These are phyloP conservation scores for Mesembryanthemum crystallinum DNA, from an alignment of 148 eudicot genomes.

Conservation along the genomic window DNA sequence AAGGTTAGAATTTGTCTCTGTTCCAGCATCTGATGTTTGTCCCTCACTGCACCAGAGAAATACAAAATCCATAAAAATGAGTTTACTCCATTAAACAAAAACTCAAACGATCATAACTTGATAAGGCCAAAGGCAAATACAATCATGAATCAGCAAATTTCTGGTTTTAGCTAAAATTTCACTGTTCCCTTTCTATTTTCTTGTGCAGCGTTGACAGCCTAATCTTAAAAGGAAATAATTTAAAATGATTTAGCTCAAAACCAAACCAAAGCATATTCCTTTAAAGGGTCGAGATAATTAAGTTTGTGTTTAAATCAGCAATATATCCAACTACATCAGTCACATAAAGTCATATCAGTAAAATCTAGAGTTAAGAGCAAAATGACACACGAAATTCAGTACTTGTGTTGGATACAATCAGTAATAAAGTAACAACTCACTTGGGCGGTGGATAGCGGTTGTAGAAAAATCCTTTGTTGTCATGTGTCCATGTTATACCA, in stretches of 20 bases:
- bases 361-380: background rate
- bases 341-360: background rate
- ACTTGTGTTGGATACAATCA: background rate
- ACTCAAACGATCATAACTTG: background rate
- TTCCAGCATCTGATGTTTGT: constrained; percentile 79
- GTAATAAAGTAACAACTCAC: constrained; percentile 40
- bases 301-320: background rate
- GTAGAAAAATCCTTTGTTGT: constrained; percentile 87
- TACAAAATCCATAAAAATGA: background rate
- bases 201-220: background rate
- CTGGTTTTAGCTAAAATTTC: background rate
- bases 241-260: background rate
- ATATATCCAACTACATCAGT: background rate
- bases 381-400: background rate
- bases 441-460: constrained; percentile 80
- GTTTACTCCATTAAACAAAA: background rate
- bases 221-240: background rate
- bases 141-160: background rate
- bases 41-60: constrained; percentile 53
- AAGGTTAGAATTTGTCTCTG: constrained; percentile 76
- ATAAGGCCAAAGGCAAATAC: background rate
- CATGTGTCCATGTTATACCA: constrained; percentile 85
- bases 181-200: background rate
- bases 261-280: constrained; percentile 2
- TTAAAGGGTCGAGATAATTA: background rate